Percentiles rank a stretch among this genome's conserved stretches.
phyloP scores from a whole-genome alignment of 352 stramenopile species.

The Plasmopara muralis region DNA sequence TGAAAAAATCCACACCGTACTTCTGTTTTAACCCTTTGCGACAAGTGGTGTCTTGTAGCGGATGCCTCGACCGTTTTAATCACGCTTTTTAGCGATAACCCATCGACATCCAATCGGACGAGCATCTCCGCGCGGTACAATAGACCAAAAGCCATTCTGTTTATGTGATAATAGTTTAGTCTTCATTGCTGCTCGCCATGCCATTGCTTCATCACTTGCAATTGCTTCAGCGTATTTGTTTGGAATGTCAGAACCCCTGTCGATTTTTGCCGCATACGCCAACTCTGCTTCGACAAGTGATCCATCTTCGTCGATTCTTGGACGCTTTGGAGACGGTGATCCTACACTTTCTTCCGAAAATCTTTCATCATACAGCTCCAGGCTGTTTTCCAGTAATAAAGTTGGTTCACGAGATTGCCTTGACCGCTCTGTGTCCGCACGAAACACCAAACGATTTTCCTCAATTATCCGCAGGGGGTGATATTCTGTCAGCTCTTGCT shows the following conservation, averaged over 20 bases:
- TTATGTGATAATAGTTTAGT: not conserved
- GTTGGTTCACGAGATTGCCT: not conserved
- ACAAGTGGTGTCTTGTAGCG: not conserved
- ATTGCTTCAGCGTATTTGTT: constrained; percentile 7
- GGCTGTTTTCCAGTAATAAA: constrained; percentile 3
- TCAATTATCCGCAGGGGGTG: not conserved
- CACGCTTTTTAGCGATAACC: not conserved
- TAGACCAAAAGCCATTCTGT: not conserved
- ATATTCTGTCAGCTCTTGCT: constrained; percentile 5
- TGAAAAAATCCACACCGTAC: not conserved
- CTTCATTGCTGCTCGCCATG: not conserved
- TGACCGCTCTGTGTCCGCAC: not conserved
- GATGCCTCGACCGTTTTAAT: not conserved
- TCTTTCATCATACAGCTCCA: not conserved
- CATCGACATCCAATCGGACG: not conserved
- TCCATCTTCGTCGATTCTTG: not conserved
- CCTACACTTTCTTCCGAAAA: not conserved
- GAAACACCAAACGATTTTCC: not conserved
- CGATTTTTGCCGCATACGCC: constrained; percentile 1
- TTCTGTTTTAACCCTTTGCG: not conserved
- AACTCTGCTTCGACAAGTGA: not conserved
- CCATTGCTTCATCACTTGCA: not conserved
- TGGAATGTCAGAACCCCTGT: not conserved
- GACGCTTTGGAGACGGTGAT: not conserved
- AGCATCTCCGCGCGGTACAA: not conserved